Evolutionary conservation across 176 grass and related monocot genomes (phyloP).

Genomic region (Phyllostachys edulis): DNA sequence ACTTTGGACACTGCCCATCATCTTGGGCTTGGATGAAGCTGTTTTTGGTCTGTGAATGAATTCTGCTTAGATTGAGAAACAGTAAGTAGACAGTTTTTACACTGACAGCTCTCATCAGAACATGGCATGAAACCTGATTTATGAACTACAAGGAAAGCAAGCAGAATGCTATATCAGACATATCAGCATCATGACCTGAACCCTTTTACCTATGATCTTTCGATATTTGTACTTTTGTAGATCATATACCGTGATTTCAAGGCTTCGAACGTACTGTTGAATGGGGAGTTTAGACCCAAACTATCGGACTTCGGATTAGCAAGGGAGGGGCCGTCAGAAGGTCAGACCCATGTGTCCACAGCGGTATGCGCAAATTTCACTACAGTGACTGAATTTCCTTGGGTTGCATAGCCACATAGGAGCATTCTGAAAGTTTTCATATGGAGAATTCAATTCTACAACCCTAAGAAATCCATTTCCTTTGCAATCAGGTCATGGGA

Average conservation of each 20-base stretch:
- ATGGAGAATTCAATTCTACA: background rate
- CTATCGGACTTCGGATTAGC: slow-evolving; percentile 73
- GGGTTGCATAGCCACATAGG: background rate
- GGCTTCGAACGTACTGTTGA: slow-evolving; percentile 68
- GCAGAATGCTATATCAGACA: background rate
- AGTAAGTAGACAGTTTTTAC: background rate
- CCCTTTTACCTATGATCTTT: background rate
- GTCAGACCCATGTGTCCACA: slow-evolving; percentile 73
- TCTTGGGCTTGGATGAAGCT: background rate
- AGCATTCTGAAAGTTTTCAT: background rate
- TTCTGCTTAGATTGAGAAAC: background rate
- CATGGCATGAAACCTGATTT: slow-evolving; percentile 7
- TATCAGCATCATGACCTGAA: background rate
- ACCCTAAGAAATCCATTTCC: background rate
- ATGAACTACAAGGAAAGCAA: background rate
- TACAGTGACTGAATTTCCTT: background rate
- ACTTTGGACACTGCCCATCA: background rate
- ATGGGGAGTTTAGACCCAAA: slow-evolving; percentile 68
- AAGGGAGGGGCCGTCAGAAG: slow-evolving; percentile 63
- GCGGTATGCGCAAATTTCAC: slow-evolving; percentile 30
- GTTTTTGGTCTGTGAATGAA: background rate
- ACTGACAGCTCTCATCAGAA: background rate
- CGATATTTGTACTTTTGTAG: background rate
- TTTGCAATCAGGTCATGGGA: slow-evolving; percentile 54
- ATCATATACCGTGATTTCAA: slow-evolving; percentile 86